These are phyloP conservation scores for Metahyphopichia silvanorum DNA, from an alignment of 805 yeast genomes.

Conservation along the genomic window DNA sequence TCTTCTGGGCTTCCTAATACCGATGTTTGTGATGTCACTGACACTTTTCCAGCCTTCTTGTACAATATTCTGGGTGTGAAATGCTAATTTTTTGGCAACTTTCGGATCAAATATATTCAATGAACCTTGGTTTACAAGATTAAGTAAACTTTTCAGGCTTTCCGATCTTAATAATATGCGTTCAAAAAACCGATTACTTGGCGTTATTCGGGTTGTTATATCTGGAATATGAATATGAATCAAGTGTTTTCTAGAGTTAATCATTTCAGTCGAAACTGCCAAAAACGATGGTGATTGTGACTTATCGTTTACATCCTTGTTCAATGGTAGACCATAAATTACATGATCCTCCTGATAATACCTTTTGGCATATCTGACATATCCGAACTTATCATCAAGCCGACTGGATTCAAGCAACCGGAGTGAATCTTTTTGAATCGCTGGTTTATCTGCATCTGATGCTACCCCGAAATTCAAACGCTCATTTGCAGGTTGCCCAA, in stretches of 20 bases:
- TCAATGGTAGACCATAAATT: slow-evolving; percentile 27
- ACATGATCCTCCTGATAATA: slow-evolving; percentile 29
- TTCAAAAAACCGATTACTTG: slow-evolving; percentile 19
- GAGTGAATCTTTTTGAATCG: not conserved
- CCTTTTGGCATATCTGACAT: slow-evolving; percentile 19
- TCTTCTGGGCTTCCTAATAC: not conserved
- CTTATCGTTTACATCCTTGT: not conserved
- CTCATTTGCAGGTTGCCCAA: slow-evolving; percentile 21
- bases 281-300: slow-evolving; percentile 6
- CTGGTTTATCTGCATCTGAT: not conserved
- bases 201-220: slow-evolving; percentile 30
- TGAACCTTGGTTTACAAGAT: slow-evolving; percentile 8
- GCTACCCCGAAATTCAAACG: too few relatives aligned
- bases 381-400: slow-evolving; percentile 26
- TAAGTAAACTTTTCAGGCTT: slow-evolving; percentile 7
- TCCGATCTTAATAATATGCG: slow-evolving; percentile 6
- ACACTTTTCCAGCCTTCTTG: slow-evolving; percentile 8
- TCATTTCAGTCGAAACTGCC: slow-evolving; percentile 36
- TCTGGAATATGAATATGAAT: slow-evolving; percentile 44
- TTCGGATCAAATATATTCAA: slow-evolving; percentile 13
- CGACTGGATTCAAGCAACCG: not conserved
- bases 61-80: slow-evolving; percentile 16
- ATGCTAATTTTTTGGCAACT: slow-evolving; percentile 9
- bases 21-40: slow-evolving; percentile 9
- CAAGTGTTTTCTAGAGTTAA: slow-evolving; percentile 31